Evolutionary conservation across 2,329 filamentous ascomycete species (phyloP).

Genomic region (Claviceps sp.): DNA sequence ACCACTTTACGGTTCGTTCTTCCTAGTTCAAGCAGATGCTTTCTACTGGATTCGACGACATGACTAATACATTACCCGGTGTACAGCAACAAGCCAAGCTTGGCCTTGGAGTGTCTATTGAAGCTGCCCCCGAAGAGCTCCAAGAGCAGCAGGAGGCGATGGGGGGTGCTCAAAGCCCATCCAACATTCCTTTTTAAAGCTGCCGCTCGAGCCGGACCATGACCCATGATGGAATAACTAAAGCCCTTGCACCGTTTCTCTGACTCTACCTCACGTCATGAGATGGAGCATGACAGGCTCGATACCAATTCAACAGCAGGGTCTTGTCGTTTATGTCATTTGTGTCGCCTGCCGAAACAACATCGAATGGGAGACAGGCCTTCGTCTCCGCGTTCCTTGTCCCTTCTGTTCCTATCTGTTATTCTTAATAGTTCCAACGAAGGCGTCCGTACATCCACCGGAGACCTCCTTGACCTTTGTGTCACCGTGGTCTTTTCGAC

Average conservation of each 20-base stretch:
- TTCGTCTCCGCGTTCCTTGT: background rate
- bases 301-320: background rate
- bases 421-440: background rate
- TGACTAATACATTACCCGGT: background rate
- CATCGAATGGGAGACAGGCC: background rate
- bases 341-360: background rate
- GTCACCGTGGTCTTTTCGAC: background rate
- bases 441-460: background rate
- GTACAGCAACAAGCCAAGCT: conserved; percentile 84
- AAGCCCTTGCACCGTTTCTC: conserved; percentile 8
- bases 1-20: conserved; percentile 76
- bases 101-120: conserved; percentile 84
- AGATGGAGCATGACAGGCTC: conserved; percentile 9
- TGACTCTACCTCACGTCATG: conserved; percentile 11
- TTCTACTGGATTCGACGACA: conserved; percentile 10
- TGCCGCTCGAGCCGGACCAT: background rate
- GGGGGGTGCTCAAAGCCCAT: conserved; percentile 29
- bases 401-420: background rate
- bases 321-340: background rate
- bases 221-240: conserved; percentile 5
- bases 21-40: background rate
- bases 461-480: background rate
- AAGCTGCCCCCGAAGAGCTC: conserved; percentile 71
- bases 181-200: conserved; percentile 52
- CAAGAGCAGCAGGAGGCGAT: conserved; percentile 67